Base-by-base conservation (phyloP, 257 asterid genomes). In the Petunia axillaris region DNA sequence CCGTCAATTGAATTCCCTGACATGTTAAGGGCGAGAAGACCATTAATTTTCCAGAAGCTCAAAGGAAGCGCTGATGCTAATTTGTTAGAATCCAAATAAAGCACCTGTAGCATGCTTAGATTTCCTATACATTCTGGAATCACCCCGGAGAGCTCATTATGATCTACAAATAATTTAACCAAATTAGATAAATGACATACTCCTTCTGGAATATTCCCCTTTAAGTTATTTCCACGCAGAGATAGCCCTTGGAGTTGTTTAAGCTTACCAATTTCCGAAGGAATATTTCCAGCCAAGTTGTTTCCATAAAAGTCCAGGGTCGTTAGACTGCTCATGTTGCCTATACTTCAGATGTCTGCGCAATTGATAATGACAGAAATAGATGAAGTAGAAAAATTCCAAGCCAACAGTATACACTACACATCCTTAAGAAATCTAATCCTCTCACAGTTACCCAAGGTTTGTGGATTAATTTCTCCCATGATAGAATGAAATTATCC, bases 111-210 rank as follows among this genome's bases (percentile, higher is more conserved):
- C 63, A 76, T 53, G 6, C 11, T 13, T 54, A 85, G 83, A 68
- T 85, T 81, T 53, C 88, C 84, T 10, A 87, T 58, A 77, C 88
- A 83, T 25, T 70, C 10, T 4, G 88, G 87, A 8, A 87, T 70
- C 14, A 80, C 4, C 37, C 90, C 86, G 2, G 80, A 78, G 5
- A 87, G 81, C 35, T 67, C 40, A 75, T 87, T 87, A 4, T 74
- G 74, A 0, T 52, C 43, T 36, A 87, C 78, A 39, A 16, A 39
- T 11, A 87, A 9, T 13, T 64, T 79, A 14, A 85, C 87, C 8
- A 87, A 78, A 35, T 75, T 62, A n/a, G 64, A 67, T 52, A 81
- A 70, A 46, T 76, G 54, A 52, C 88, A 85, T 8, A 87, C n/a
- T 59, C 44, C 85, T 0, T 25, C 8, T 3, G 87, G 88, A 53